These are phyloP conservation scores for Chlorella vulgaris DNA, from an alignment of 139 green algal species.

Conservation along the genomic window DNA sequence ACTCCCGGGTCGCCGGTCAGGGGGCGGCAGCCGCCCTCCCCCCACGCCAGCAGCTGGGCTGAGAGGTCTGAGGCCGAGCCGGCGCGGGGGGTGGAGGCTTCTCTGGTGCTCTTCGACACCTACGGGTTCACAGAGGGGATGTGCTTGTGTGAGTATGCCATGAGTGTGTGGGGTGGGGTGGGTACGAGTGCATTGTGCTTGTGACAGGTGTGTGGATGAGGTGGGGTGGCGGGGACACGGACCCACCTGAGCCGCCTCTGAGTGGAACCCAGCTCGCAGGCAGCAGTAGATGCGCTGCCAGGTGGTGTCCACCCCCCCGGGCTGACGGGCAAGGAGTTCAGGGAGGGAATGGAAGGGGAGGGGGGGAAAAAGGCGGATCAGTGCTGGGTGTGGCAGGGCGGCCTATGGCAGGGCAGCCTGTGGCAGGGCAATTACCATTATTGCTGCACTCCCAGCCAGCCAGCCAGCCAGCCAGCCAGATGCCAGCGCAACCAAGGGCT, in stretches of 20 bases:
- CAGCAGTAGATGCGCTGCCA: constrained; percentile 79
- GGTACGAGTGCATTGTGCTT: no score
- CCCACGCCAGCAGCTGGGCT: constrained; percentile 42
- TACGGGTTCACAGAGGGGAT: background rate
- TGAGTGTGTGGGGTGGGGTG: background rate
- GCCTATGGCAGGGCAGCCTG: no score
- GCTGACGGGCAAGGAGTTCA: constrained; percentile 15
- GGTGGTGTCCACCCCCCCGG: constrained; percentile 74
- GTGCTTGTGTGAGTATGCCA: background rate
- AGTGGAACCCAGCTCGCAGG: constrained; percentile 69
- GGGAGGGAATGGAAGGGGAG: background rate
- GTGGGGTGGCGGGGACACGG: background rate
- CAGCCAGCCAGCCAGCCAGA: no score
- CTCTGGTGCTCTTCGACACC: constrained; percentile 34
- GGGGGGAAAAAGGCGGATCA: background rate
- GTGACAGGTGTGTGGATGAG: background rate
- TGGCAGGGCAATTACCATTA: no score
- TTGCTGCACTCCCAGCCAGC: no score
- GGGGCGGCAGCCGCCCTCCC: constrained; percentile 29
- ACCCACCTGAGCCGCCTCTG: constrained; percentile 61
- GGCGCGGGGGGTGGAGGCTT: constrained; percentile 37
- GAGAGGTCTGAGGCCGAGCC: constrained; percentile 29
- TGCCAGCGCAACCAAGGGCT: background rate
- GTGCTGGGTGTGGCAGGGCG: no score
- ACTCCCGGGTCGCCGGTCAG: constrained; percentile 19